Evolutionary conservation across 371 early-diverging fungal species (phyloP), one percentile per base, ranked within the genome.

Genomic region (Circinella minor): DNA sequence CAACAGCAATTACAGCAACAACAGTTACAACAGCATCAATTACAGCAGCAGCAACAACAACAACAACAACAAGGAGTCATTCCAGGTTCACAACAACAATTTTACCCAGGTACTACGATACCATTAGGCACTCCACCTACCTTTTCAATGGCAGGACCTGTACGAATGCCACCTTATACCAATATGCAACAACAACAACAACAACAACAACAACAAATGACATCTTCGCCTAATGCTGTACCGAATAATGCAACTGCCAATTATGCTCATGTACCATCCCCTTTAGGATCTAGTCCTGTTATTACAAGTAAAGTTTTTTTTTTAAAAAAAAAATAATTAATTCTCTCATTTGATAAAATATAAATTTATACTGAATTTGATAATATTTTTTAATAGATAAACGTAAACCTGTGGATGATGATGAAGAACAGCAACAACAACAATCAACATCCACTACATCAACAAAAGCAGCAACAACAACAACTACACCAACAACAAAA

Each of bases 241-340:
- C 62, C 71, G 47, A 20, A 55, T 49, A 62, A 61, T 34, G 11
- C 57, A 20, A 9, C 60, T 43, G 43, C 43, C 11, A 47, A 39
- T 15, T 65, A 65, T 65, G 38, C 65, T 17, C 65, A 65, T n/a
- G 65, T 54, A 36, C 65, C 65, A 8, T 65, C 65, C 8, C 54
- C 54, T 4, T 36, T 54, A n/a, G 65, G 65, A 36, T 49, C 65
- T 0, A 65, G 65, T 54, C 65, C 65, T 18, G 65, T 54, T 14
- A 51, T 65, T n/a, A 36, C 51, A 65, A 65, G 65, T 65, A 49
- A 10, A 54, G 49, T 34, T 36, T 13, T 14, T 18, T 48, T 10
- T 4, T 10, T 18, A 15, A 0, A 11, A 0, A 36, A 17, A 54
- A 54, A n/a, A 2, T 49, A n/a, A 47, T 46, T 18, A 8, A 47